These are phyloP conservation scores for Paradendryphiella salina DNA, from an alignment of 2,329 filamentous ascomycete species.

Conservation along the genomic window DNA sequence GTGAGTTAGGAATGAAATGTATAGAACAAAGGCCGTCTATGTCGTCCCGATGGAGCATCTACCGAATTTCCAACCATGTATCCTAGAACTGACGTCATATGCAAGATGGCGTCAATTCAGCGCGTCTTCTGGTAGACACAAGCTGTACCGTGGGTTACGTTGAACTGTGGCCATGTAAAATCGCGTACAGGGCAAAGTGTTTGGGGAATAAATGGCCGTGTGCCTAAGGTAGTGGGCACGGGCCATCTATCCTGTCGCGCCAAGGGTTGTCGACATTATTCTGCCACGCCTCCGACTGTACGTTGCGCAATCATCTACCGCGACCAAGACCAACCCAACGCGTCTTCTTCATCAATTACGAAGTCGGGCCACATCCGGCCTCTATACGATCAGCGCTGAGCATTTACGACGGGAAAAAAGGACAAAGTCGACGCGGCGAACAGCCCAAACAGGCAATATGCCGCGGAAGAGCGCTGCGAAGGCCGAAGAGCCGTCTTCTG, in stretches of 20 bases:
- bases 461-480: slow-evolving; percentile 45
- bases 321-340: slow-evolving; percentile 4
- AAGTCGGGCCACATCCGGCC: not conserved
- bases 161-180: not conserved
- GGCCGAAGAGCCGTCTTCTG: slow-evolving; percentile 40
- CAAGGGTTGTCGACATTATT: slow-evolving; percentile 14
- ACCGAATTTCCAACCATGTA: no score
- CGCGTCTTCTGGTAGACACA: not conserved
- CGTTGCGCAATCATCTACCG: slow-evolving; percentile 3
- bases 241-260: slow-evolving; percentile 8
- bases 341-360: slow-evolving; percentile 2
- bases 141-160: not conserved
- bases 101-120: not conserved
- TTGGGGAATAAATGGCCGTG: not conserved
- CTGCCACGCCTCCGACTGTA: slow-evolving; percentile 5
- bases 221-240: slow-evolving; percentile 4
- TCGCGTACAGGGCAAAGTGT: slow-evolving; percentile 4
- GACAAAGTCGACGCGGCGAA: slow-evolving; percentile 31
- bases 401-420: not conserved
- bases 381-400: not conserved
- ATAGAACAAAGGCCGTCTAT: no score
- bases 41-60: no score
- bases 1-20: no score
- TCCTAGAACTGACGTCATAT: slow-evolving; percentile 5
- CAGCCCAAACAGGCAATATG: slow-evolving; percentile 46